Evolutionary conservation across 805 yeast species (phyloP), one percentile per base, ranked within the genome.

Genomic region (Teunomyces lycoperdinae): DNA sequence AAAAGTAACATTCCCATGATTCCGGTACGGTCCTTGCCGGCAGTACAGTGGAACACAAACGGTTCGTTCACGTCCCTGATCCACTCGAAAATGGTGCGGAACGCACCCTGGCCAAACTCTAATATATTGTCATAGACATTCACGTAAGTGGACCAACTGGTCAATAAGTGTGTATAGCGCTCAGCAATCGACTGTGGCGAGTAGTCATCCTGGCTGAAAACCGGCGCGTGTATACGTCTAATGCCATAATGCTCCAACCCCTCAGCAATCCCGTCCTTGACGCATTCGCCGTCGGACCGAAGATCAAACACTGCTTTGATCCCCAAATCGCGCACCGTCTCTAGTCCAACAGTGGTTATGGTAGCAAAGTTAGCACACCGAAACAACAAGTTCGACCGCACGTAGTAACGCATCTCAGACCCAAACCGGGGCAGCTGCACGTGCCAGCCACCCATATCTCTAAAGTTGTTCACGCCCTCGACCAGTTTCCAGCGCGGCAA

Each of bases 11-110:
- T 86, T 2, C 84, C 78, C 53, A 86, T 61, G 10, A 87, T 73
- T 0, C 96, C 96, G 0, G 96, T 88, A 39, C 96, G 76, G 61
- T 89, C 96, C 62, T 88, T 89, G 2, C 96, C 96, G 1, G 92
- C 92, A 3, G 91, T 80, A 66, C 96, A 89, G 60, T 87, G 92
- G 63, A 83, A 80, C 8, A 85, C 64, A 49, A 89, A 67, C 6
- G 74, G 71, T 14, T 57, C 50, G 2, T 79, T 77, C 16, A 67
- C 69, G 48, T 85, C 88, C 41, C 83, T 70, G 42, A 89, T 68
- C 57, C 72, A 79, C 42, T 67, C 63, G 56, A 87, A 79, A 29
- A 88, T 74, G 7, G 61, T 60, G 41, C 67, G 71, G 58, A 78
- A 84, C 4, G 80, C 70, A 3, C 57, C 61, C 0, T 64, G 61